Conservation (phyloP, 352 stramenopile species). For the Globisporangium splendens region DNA sequence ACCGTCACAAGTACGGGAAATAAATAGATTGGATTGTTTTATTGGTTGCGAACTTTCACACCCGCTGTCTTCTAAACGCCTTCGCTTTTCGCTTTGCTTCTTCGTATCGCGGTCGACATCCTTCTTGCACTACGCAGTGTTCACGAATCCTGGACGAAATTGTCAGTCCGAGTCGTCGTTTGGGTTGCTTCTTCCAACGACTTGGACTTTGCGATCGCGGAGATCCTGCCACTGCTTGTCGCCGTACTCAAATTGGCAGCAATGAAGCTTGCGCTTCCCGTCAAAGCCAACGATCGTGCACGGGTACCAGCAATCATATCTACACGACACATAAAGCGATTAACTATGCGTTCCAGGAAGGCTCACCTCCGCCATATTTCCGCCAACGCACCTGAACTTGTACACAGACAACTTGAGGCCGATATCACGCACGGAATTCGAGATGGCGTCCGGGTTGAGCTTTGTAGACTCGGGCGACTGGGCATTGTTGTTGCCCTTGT, state of each 20-base stretch:
- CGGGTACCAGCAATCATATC: conserved; percentile 81
- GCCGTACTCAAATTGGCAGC: conserved; percentile 76
- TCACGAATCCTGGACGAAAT: background rate
- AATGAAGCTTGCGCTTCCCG: conserved; percentile 65
- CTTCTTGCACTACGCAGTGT: background rate
- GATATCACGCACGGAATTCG: conserved; percentile 59
- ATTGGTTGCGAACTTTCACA: background rate
- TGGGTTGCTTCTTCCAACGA: conserved; percentile 26
- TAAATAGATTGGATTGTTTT: conserved; percentile 44
- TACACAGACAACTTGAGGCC: conserved; percentile 61
- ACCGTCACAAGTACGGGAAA: conserved; percentile 87
- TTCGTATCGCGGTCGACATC: background rate
- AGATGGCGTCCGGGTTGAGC: conserved; percentile 13
- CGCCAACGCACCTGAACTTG: conserved; percentile 42
- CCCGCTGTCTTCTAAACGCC: conserved; percentile 1
- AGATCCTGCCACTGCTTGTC: conserved; percentile 83
- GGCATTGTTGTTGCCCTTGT: conserved; percentile 2
- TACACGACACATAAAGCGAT: conserved; percentile 4
- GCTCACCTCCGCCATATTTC: background rate
- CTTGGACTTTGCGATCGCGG: conserved; percentile 38
- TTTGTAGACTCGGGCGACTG: background rate
- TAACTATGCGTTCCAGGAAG: background rate
- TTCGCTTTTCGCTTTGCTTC: conserved; percentile 2
- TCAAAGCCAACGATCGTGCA: conserved; percentile 77
- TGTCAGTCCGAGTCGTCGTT: conserved; percentile 1